Evolutionary conservation across 2,329 filamentous ascomycete species (phyloP).

Genomic region (Sclerotinia trifoliorum): DNA sequence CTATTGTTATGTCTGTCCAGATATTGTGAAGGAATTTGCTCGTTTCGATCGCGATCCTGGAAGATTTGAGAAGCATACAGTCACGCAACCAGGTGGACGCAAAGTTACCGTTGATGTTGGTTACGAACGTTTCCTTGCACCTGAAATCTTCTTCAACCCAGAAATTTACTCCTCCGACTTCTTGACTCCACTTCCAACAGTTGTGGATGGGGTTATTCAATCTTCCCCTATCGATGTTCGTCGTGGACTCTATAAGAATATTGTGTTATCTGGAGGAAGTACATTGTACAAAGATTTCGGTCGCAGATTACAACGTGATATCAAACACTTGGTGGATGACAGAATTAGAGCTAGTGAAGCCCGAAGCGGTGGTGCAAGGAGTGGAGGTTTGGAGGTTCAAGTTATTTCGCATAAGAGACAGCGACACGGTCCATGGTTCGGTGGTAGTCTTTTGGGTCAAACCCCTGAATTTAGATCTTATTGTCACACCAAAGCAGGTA

Average conservation of each 20-base stretch:
- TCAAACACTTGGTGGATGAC: constrained; percentile 91
- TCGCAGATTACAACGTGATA: constrained; percentile 91
- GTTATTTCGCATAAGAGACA: constrained; percentile 98
- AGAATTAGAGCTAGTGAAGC: constrained; percentile 90
- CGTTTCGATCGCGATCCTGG: constrained; percentile 91
- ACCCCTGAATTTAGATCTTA: constrained; percentile 98
- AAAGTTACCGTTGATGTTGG: constrained; percentile 87
- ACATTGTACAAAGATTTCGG: constrained; percentile 99
- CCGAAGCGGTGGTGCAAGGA: constrained; percentile 82
- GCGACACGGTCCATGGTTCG: constrained; percentile 97
- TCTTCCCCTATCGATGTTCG: constrained; percentile 97
- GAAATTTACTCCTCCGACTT: constrained; percentile 99
- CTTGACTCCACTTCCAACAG: constrained; percentile 86
- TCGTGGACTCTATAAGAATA: constrained; percentile 98
- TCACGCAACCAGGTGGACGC: constrained; percentile 81
- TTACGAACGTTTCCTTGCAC: constrained; percentile 96
- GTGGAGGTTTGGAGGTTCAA: constrained; percentile 91
- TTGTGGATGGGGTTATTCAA: constrained; percentile 96
- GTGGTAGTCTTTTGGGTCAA: constrained; percentile 91
- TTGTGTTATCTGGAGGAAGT: constrained; percentile 93
- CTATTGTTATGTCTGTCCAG: constrained; percentile 96
- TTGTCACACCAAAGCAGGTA: constrained; percentile 82
- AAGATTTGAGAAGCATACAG: constrained; percentile 85
- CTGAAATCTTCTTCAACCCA: constrained; percentile 99
- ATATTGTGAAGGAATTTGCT: constrained; percentile 98